Evolutionary conservation across 2,329 filamentous ascomycete species (phyloP), one percentile per base, ranked within the genome.

Genomic region (Hypomyces perniciosus): DNA sequence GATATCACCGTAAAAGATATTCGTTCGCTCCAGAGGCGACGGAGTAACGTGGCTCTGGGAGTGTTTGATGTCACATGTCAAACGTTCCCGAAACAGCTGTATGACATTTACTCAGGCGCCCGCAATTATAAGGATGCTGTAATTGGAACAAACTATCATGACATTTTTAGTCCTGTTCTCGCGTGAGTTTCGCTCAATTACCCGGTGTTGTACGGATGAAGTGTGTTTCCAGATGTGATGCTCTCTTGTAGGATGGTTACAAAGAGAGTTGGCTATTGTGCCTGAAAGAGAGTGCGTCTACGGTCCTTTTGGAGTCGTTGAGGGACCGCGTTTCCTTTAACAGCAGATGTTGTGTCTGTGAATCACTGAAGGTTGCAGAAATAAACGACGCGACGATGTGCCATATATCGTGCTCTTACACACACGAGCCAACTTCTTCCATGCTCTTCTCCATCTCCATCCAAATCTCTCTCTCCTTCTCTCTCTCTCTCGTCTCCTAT

Each of bases 41-140:
- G 34, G 38, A 30, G 27, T 9, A 26, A 30, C 28, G n/a, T 39
- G 12, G 50, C 45, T 48, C 31, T 27, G 6, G 13, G 41, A 42
- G 31, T 51, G 50, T 52, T 52, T 52, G 50, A 52, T 52, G 50
- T 52, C 45, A 52, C 50, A 40, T 52, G 50, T 52, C 45, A 52
- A 8, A 52, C 50, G 38, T 8, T 37, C n/a, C 45, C 50, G 40
- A 52, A 52, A 52, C 50, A 48, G 27, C 10, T 8, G 7, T 35
- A 33, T 30, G 8, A 40, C 44, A 33, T 13, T 27, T 12, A 42
- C 40, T 13, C 12, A 43, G 29, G 12, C 31, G 13, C 26, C 9
- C 20, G n/a, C 31, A 46, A 27, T 10, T n/a, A 13, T 9, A 20
- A 9, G 26, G n/a, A 26, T 33, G 10, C 33, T 34, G 3, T 8